Conservation (phyloP, 139 green algal genomes). For the Gonium pectorale region DNA sequence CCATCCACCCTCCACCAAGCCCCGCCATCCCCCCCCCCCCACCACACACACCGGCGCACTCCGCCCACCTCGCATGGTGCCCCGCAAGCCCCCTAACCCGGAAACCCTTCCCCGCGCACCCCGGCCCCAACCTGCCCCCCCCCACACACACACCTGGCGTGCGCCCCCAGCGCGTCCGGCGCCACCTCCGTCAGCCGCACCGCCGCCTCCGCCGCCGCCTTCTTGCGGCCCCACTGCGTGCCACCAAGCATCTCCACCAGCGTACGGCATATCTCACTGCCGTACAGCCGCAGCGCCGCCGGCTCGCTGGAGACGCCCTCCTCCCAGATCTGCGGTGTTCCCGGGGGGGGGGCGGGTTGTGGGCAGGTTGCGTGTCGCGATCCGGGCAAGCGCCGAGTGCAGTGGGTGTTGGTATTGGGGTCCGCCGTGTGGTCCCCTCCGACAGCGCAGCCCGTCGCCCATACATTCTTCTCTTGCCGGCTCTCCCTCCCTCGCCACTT, state of each 20-base stretch:
- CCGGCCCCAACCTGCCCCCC: neutral
- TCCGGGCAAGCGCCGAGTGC: no score
- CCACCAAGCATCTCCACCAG: slow-evolving; percentile 48
- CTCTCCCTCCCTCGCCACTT: no score
- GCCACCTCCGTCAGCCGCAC: slow-evolving; percentile 45
- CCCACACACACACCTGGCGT: slow-evolving; percentile 21
- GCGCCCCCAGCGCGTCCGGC: slow-evolving; percentile 56
- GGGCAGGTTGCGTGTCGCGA: no score
- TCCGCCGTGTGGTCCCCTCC: no score
- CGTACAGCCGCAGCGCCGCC: slow-evolving; percentile 73
- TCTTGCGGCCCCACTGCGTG: slow-evolving; percentile 78
- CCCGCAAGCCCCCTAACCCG: neutral
- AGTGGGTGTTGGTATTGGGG: no score
- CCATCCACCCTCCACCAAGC: no score
- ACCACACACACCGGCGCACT: no score
- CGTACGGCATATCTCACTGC: slow-evolving; percentile 6
- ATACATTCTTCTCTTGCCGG: no score
- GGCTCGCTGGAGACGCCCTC: slow-evolving; percentile 73
- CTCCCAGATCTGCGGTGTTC: slow-evolving; percentile 70
- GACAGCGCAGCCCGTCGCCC: no score
- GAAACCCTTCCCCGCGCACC: no score
- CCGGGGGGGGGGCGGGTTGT: neutral
- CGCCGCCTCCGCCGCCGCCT: slow-evolving; percentile 60
- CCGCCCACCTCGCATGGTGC: no score
- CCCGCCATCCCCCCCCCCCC: no score